These are phyloP conservation scores for Areca catechu DNA, from an alignment of 176 grass and related monocot species.

Conservation along the genomic window DNA sequence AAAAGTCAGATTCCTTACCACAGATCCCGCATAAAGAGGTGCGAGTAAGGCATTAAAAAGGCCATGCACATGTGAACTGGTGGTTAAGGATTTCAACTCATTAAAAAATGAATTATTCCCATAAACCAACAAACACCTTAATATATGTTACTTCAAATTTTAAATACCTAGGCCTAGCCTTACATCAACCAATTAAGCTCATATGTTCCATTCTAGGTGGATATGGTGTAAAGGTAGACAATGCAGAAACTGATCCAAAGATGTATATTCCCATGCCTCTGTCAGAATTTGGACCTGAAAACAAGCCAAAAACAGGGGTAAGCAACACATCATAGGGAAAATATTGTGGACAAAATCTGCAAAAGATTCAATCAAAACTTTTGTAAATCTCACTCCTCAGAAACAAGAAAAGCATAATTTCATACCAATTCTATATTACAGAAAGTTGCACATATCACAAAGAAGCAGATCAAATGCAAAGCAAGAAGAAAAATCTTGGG, in stretches of 20 bases:
- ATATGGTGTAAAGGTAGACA: constrained; percentile 98
- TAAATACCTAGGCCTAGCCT: no score
- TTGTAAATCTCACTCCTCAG: no score
- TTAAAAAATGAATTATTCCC: background rate
- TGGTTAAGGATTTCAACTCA: constrained; percentile 60
- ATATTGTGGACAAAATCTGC: background rate
- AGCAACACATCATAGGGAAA: background rate
- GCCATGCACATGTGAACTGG: constrained; percentile 82
- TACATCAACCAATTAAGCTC: no score
- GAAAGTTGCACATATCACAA: background rate
- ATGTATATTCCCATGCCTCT: constrained; percentile 83
- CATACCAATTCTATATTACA: background rate
- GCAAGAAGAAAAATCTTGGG: background rate
- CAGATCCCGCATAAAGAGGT: constrained; percentile 84
- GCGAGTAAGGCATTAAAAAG: constrained; percentile 95
- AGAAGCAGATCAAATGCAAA: background rate
- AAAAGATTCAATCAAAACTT: no score
- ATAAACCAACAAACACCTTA: background rate
- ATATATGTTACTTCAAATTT: background rate
- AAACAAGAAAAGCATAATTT: background rate
- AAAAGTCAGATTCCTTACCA: constrained; percentile 32
- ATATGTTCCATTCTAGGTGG: constrained; percentile 17
- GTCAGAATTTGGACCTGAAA: constrained; percentile 81
- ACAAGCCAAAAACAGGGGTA: constrained; percentile 13
- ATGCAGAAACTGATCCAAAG: constrained; percentile 67